Percentiles rank a stretch among this genome's conserved stretches.
These are phyloP conservation scores for Agaricus subrufescens DNA, from an alignment of 768 basidiomycete genomes.

Conservation along the genomic window DNA sequence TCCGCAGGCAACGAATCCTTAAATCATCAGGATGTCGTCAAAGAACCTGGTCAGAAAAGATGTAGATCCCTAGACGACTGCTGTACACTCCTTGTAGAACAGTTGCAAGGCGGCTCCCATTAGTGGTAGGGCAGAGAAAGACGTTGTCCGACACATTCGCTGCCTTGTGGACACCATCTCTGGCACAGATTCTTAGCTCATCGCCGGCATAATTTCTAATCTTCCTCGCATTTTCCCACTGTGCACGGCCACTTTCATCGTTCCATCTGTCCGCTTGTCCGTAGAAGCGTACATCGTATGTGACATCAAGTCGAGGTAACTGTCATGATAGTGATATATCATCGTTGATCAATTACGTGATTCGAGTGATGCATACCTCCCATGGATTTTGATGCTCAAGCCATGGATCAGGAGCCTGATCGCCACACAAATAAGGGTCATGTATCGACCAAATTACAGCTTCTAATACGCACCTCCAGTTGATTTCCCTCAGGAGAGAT, in stretches of 20 bases:
- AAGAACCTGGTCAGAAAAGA: too few species aligned
- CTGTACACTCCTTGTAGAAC: too few species aligned
- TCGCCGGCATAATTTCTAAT: too few species aligned
- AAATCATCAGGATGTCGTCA: too few species aligned
- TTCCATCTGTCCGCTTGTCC: constrained; percentile 69
- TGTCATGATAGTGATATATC: constrained; percentile 4
- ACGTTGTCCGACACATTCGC: too few species aligned
- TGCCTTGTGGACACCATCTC: too few species aligned
- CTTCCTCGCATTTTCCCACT: too few species aligned
- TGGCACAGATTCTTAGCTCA: too few species aligned
- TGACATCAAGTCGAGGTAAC: constrained; percentile 80
- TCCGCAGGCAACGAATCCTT: too few species aligned
- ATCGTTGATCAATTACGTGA: neutral
- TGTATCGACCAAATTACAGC: neutral
- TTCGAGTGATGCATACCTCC: constrained; percentile 38
- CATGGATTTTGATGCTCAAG: constrained; percentile 83
- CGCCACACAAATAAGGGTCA: constrained; percentile 9
- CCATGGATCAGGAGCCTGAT: constrained; percentile 85
- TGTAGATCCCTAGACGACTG: too few species aligned
- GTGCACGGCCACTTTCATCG: constrained; percentile 56
- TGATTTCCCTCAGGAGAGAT: constrained; percentile 82
- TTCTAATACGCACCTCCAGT: constrained; percentile 45
- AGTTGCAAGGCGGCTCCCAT: too few species aligned
- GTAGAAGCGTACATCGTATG: constrained; percentile 85
- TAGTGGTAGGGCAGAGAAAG: too few species aligned